Evolutionary conservation across 805 yeast genomes (phyloP).

Genomic region (Candida coquimbonensis): DNA sequence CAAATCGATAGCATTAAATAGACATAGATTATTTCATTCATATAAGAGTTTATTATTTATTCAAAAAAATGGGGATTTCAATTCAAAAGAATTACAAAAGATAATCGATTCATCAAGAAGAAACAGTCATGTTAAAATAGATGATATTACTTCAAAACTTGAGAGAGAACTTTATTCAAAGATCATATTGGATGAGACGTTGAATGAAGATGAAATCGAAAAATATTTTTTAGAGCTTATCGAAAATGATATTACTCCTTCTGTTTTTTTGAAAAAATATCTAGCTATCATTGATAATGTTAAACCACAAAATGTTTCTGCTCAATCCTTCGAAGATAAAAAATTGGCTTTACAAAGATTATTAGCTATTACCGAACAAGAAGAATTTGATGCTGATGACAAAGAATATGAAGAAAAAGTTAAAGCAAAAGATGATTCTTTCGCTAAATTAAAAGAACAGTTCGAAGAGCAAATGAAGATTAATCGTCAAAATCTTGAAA

Average conservation of each 20-base stretch:
- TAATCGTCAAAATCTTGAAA: not conserved
- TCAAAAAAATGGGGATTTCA: slow-evolving; percentile 15
- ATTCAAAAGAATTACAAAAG: slow-evolving; percentile 13
- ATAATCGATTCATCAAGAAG: slow-evolving; percentile 12
- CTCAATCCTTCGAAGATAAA: slow-evolving; percentile 4
- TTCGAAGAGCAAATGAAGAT: not conserved
- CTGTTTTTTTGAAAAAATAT: slow-evolving; percentile 13
- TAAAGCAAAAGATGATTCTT: slow-evolving; percentile 8
- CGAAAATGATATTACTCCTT: slow-evolving; percentile 11
- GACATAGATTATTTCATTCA: slow-evolving; percentile 2
- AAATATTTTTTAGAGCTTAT: slow-evolving; percentile 9
- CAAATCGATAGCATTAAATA: not conserved
- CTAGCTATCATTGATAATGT: slow-evolving; percentile 7
- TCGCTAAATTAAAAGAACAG: slow-evolving; percentile 8
- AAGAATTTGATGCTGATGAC: slow-evolving; percentile 4
- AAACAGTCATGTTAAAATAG: slow-evolving; percentile 5
- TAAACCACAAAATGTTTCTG: not conserved
- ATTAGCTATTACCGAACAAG: slow-evolving; percentile 6
- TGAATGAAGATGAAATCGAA: slow-evolving; percentile 8
- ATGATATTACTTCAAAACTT: not conserved
- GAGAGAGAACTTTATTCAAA: slow-evolving; percentile 13
- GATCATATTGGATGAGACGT: slow-evolving; percentile 8
- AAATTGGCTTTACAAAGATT: slow-evolving; percentile 9
- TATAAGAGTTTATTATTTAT: slow-evolving; percentile 3
- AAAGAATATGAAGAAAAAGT: slow-evolving; percentile 5